phyloP scores from a whole-genome alignment of 495 filamentous ascomycete species.

The Parmelia sp. region DNA sequence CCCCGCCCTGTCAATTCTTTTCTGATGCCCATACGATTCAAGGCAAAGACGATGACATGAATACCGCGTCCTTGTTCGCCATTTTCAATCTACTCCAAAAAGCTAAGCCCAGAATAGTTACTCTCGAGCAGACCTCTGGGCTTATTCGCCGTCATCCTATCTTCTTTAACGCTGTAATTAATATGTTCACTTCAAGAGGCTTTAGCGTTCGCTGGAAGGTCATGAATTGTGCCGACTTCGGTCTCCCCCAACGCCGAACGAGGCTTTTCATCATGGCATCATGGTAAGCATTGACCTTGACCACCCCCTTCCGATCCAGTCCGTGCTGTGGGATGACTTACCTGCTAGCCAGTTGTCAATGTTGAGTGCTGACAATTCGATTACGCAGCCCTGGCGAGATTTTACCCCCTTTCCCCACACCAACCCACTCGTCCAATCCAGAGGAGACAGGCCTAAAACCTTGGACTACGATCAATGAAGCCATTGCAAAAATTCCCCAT shows the following conservation, averaged over 20 bases:
- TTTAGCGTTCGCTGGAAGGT: conserved; percentile 63
- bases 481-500: conserved; percentile 41
- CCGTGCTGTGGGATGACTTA: not conserved
- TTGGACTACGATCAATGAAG: conserved; percentile 41
- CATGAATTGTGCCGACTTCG: conserved; percentile 51
- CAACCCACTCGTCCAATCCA: conserved; percentile 53
- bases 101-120: conserved; percentile 63
- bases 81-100: conserved; percentile 53
- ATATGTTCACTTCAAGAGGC: conserved; percentile 55
- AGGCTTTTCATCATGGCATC: conserved; percentile 74
- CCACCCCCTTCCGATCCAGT: not conserved
- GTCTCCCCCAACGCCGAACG: conserved; percentile 52
- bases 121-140: conserved; percentile 79
- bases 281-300: conserved; percentile 48
- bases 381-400: conserved; percentile 59
- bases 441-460: conserved; percentile 29
- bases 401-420: conserved; percentile 61
- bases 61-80: conserved; percentile 64
- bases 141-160: conserved; percentile 43
- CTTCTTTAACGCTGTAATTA: conserved; percentile 54
- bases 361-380: conserved; percentile 16
- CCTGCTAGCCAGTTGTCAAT: not conserved
- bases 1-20: conserved; percentile 79
- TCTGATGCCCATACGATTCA: conserved; percentile 67
- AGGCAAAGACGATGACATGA: conserved; percentile 63